These are phyloP conservation scores for Syzygium aqueum DNA, from an alignment of 345 rosid species.

Conservation along the genomic window DNA sequence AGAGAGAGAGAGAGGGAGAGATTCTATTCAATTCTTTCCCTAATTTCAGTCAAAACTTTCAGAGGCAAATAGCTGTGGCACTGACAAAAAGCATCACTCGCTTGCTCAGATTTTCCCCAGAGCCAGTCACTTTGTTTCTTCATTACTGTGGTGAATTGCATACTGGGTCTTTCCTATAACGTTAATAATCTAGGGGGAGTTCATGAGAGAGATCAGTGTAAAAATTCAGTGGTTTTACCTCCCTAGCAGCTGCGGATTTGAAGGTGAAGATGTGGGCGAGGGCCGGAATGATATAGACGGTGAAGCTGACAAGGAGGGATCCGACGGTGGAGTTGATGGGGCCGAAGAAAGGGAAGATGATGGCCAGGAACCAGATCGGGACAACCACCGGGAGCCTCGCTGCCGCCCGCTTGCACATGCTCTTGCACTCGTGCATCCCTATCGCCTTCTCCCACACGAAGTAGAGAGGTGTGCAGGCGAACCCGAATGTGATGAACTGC, in stretches of 20 bases:
- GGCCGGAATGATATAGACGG: slow-evolving; percentile 97
- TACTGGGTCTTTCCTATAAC: not conserved
- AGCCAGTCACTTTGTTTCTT: not conserved
- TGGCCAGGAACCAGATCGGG: slow-evolving; percentile 94
- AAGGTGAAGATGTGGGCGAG: slow-evolving; percentile 88
- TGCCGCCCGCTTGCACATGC: slow-evolving; percentile 91
- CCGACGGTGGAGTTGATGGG: slow-evolving; percentile 98
- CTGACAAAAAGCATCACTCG: not conserved
- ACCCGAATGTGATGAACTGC: slow-evolving; percentile 95
- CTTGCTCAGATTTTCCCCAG: too few relatives aligned
- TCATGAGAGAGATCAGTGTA: not conserved
- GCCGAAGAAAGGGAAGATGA: slow-evolving; percentile 93
- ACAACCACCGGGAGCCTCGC: slow-evolving; percentile 90
- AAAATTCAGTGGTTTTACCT: slow-evolving; percentile 23
- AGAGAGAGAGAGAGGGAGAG: not conserved
- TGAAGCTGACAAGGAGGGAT: slow-evolving; percentile 95
- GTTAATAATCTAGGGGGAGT: not conserved
- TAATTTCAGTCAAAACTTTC: not conserved
- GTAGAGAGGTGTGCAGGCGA: slow-evolving; percentile 91
- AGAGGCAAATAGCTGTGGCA: not conserved
- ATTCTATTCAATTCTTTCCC: not conserved
- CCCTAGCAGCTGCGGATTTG: slow-evolving; percentile 77
- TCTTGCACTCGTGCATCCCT: slow-evolving; percentile 91
- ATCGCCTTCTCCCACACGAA: slow-evolving; percentile 99
- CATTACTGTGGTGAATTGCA: too few relatives aligned